Base-by-base conservation (phyloP, 306 rosid species). In the Chamaecrista fasciculata region DNA sequence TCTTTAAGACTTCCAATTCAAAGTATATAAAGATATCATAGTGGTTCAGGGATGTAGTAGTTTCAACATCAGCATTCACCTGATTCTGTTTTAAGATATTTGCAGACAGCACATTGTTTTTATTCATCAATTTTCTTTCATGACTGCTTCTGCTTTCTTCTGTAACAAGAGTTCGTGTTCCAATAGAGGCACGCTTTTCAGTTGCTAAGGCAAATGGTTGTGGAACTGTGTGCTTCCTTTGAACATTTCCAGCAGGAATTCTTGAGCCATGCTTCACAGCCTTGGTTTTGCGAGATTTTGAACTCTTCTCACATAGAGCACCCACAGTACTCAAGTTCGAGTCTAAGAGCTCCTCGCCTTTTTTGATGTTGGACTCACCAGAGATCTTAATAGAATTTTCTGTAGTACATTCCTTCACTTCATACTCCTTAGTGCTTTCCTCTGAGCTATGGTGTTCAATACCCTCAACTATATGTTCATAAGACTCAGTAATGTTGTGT, bases 181-280 rank as follows among this genome's bases (percentile, higher is more conserved):
- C 86, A 65, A 57, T 64, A 1, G 84, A 82, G 70, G 96, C 97
- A 62, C 97, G 99, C 82, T 78, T 95, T 80, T 95, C 99, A 36
- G 99, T 95, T 59, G 99, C 97, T 15, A 95, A 84, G 67, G 97
- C 79, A 84, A 95, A 95, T 20, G 99, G 99, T 58, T 82, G 92
- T 4, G 99, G 99, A 80, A 95, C 79, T 26, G 96, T 95, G 57
- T 72, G 86, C 69, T 83, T 94, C 78, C 80, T 79, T 79, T 82
- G 86, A 53, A 65, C 78, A 82, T 74, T 51, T 74, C 91, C 93
- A 40, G 64, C 79, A 66, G 82, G 59, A 52, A 83, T 58, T 81
- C 79, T 86, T 57, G 82, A 39, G 65, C 77, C 82, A 57, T 69
- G 81, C 76, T 84, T 89, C 56, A 60, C 81, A 56, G 71, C 83